Evolutionary conservation across 768 basidiomycete genomes (phyloP).

Genomic region (Panaeolus cyanescens): DNA sequence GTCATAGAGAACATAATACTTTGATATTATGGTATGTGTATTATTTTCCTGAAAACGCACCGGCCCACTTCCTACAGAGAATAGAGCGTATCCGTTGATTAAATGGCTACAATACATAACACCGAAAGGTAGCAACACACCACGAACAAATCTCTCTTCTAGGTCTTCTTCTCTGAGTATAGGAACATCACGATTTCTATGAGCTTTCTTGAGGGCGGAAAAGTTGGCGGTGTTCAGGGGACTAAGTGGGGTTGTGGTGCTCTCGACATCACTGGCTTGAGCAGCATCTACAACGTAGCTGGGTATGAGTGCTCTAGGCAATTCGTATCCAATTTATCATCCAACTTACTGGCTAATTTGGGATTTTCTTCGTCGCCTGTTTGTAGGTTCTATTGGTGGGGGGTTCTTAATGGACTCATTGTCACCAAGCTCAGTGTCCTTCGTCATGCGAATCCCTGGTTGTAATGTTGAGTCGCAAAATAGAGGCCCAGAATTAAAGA

Average conservation of each 20-base stretch:
- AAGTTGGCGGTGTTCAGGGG: constrained; percentile 45
- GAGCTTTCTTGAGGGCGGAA: constrained; percentile 71
- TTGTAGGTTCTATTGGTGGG: constrained; percentile 46
- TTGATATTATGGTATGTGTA: constrained; percentile 16
- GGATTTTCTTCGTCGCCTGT: constrained; percentile 43
- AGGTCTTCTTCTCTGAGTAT: constrained; percentile 77
- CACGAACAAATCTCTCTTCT: constrained; percentile 87
- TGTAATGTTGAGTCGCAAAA: constrained; percentile 3
- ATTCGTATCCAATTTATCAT: not conserved
- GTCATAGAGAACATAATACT: constrained; percentile 26
- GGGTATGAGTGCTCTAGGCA: constrained; percentile 25
- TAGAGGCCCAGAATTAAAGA: not conserved
- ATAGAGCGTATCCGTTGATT: not conserved
- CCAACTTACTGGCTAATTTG: constrained; percentile 27
- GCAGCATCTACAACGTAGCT: constrained; percentile 37
- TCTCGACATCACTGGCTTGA: constrained; percentile 27
- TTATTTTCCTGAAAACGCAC: constrained; percentile 35
- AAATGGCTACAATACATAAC: not conserved
- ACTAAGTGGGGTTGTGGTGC: constrained; percentile 17
- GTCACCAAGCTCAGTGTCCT: constrained; percentile 84
- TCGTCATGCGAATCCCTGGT: constrained; percentile 71
- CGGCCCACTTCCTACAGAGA: constrained; percentile 74
- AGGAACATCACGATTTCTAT: constrained; percentile 63
- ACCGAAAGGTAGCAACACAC: constrained; percentile 37
- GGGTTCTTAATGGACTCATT: constrained; percentile 79